Percentiles rank a stretch among this genome's conserved stretches.
These are phyloP conservation scores for Plasmodium coatneyi DNA, from an alignment of 169 alveolate genomes.

Conservation along the genomic window DNA sequence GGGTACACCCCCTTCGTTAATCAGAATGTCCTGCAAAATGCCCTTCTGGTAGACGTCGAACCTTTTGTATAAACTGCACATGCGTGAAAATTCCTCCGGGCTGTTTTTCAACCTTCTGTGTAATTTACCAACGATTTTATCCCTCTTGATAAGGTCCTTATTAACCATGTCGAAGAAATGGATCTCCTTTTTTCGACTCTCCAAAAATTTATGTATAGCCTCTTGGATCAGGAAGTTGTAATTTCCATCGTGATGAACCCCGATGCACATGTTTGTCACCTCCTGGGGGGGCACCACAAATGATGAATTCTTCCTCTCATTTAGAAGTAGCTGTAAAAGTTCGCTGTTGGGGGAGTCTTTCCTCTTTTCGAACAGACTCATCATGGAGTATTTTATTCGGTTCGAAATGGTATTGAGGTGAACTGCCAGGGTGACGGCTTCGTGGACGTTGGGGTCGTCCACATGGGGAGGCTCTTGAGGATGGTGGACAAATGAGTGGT, in stretches of 20 bases:
- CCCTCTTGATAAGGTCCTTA: conserved; percentile 39
- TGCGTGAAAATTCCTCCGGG: conserved; percentile 19
- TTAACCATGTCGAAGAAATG: background rate
- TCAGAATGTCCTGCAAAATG: conserved; percentile 25
- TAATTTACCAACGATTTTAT: conserved; percentile 21
- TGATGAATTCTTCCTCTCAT: background rate
- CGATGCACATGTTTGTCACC: background rate
- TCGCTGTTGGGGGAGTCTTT: conserved; percentile 8
- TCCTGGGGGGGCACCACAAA: background rate
- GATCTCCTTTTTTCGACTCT: conserved; percentile 20
- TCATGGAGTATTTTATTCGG: conserved; percentile 47
- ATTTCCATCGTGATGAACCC: background rate
- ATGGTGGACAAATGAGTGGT: background rate
- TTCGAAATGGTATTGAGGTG: conserved; percentile 48
- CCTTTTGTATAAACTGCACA: conserved; percentile 32
- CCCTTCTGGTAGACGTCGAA: conserved; percentile 62
- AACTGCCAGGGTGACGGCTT: conserved; percentile 35
- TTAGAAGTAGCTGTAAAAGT: conserved; percentile 6
- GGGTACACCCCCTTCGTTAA: conserved; percentile 8
- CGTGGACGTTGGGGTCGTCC: background rate
- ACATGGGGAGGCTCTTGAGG: background rate
- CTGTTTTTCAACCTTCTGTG: conserved; percentile 26
- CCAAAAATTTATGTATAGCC: conserved; percentile 27
- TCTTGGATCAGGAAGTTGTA: conserved; percentile 40
- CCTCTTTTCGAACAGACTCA: conserved; percentile 17